Evolutionary conservation across 23 red algal genomes (phyloP).

Genomic region (Chondrus crispus): DNA sequence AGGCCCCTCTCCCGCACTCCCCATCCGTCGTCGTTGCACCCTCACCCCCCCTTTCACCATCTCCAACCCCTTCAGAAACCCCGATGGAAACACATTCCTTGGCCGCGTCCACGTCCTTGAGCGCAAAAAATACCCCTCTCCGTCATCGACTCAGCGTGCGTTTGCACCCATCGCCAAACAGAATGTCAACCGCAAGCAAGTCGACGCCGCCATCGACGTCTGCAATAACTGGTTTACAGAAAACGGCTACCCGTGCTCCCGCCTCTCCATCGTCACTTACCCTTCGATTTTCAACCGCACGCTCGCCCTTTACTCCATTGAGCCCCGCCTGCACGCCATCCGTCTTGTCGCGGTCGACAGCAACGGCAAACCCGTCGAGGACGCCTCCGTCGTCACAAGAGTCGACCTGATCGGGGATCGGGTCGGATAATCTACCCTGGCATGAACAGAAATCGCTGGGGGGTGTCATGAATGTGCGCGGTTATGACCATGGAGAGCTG

Average conservation of each 20-base stretch:
- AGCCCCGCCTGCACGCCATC: constrained; percentile 26
- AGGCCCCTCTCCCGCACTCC: no score
- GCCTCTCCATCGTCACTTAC: constrained; percentile 8
- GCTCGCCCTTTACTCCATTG: constrained; percentile 26
- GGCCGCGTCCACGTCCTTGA: no score
- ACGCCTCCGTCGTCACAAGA: constrained; percentile 3
- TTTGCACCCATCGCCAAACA: no score
- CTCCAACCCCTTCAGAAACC: no score
- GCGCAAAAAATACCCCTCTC: no score
- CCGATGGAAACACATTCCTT: no score
- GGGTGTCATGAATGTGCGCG: constrained; percentile 42
- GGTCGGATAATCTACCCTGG: constrained; percentile 60
- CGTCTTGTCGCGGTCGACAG: constrained; percentile 39
- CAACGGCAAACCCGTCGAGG: constrained; percentile 13
- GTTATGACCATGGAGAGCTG: constrained; percentile 49
- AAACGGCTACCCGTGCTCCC: constrained; percentile 41
- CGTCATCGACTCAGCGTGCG: no score
- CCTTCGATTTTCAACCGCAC: constrained; percentile 14
- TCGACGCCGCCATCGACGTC: background rate
- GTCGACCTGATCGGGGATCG: background rate
- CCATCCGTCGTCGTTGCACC: no score
- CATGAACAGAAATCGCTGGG: constrained; percentile 69
- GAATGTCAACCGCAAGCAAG: constrained; percentile 11
- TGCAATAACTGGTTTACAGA: constrained; percentile 37
- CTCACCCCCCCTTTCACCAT: no score